These are phyloP conservation scores for Neurospora sp. DNA, from an alignment of 2,329 filamentous ascomycete genomes.

Conservation along the genomic window DNA sequence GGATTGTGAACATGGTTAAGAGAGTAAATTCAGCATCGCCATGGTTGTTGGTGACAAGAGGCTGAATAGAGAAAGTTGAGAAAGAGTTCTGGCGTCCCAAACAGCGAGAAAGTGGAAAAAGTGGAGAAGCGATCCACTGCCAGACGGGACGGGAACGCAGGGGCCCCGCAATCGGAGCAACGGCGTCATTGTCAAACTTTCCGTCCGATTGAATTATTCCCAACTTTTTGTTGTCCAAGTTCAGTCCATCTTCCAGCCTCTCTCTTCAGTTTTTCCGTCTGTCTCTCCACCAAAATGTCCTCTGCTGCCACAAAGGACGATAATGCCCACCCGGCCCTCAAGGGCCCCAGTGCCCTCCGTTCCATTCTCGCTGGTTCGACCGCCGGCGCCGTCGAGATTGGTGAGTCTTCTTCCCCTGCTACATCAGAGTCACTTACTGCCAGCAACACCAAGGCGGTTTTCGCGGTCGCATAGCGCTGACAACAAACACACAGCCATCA, in stretches of 20 bases:
- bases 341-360: constrained; percentile 66
- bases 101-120: not conserved
- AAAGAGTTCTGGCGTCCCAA: not conserved
- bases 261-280: not conserved
- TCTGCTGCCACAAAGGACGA: constrained; percentile 15
- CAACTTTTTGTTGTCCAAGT: not conserved
- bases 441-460: constrained; percentile 17
- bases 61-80: not conserved
- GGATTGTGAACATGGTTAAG: no score
- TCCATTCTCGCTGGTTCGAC: constrained; percentile 86
- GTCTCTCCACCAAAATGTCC: constrained; percentile 10
- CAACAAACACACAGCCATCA: constrained; percentile 48
- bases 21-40: no score
- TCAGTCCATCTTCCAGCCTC: not conserved
- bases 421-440: not conserved
- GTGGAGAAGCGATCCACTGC: not conserved
- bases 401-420: constrained; percentile 32
- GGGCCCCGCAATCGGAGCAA: not conserved
- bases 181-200: not conserved
- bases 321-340: constrained; percentile 18
- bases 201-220: not conserved
- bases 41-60: not conserved
- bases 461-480: not conserved
- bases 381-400: constrained; percentile 92
- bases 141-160: not conserved